Evolutionary conservation across 2,329 filamentous ascomycete genomes (phyloP).

Genomic region (Hymenoscyphus occultus): DNA sequence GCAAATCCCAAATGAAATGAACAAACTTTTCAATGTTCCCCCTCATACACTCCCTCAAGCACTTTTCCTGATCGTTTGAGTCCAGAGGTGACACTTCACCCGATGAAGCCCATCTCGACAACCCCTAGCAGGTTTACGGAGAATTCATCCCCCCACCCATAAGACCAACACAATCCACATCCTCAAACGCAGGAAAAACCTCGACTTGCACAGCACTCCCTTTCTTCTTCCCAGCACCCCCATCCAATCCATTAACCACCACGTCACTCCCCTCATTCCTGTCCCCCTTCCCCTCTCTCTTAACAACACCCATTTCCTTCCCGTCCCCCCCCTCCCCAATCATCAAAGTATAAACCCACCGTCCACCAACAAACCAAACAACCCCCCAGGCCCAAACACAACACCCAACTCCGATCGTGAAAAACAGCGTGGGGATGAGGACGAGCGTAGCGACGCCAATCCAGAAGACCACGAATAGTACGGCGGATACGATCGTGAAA

Average conservation of each 20-base stretch:
- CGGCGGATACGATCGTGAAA: conserved; percentile 59
- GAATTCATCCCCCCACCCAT: conserved; percentile 11
- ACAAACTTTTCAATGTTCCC: background rate
- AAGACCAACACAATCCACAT: conserved; percentile 12
- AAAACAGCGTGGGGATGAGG: conserved; percentile 65
- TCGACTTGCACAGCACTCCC: conserved; percentile 28
- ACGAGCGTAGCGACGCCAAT: conserved; percentile 64
- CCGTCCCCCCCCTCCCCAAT: background rate
- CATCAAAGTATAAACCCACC: conserved; percentile 38
- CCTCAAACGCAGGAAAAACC: conserved; percentile 9
- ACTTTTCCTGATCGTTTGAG: too few relatives aligned
- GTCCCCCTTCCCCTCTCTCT: background rate
- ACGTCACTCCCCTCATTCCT: background rate
- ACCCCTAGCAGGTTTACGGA: too few relatives aligned
- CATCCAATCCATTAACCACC: background rate
- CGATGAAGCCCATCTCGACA: too few relatives aligned
- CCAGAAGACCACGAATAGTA: conserved; percentile 67
- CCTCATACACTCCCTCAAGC: background rate
- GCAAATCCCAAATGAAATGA: background rate
- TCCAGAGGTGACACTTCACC: too few relatives aligned
- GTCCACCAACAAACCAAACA: conserved; percentile 61
- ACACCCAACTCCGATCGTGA: conserved; percentile 60
- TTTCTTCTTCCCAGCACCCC: background rate
- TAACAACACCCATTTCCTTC: background rate
- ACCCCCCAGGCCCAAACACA: conserved; percentile 66